A percentile compares a stretch with the other conserved stretches of the same genome.
Evolutionary conservation across 2,329 filamentous ascomycete species (phyloP).

Genomic region (Emydomyces testavorans): DNA sequence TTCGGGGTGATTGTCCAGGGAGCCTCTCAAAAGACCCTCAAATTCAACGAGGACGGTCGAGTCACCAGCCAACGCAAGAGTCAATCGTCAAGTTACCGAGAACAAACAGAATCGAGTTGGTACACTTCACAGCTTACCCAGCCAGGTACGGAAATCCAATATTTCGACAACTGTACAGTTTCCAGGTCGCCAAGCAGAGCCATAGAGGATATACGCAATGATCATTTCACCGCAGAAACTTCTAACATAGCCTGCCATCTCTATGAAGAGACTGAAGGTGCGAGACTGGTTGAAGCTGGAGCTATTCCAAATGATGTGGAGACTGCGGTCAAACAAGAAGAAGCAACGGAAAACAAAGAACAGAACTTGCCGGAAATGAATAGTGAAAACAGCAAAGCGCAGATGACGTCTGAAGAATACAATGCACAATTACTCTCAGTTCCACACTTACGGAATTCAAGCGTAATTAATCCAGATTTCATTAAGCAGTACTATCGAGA

Average conservation of each 20-base stretch:
- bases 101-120: constrained; percentile 72
- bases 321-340: neutral
- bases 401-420: constrained; percentile 82
- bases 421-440: constrained; percentile 76
- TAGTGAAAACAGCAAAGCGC: neutral
- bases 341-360: neutral
- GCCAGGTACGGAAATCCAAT: neutral
- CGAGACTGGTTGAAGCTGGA: neutral
- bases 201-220: neutral
- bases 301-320: neutral
- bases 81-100: constrained; percentile 55
- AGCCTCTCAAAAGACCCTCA: constrained; percentile 65
- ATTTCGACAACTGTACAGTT: neutral
- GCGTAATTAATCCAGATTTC: constrained; percentile 85
- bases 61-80: constrained; percentile 56
- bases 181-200: neutral
- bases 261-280: neutral
- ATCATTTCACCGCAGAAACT: neutral
- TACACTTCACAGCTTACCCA: constrained; percentile 59
- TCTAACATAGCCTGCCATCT: neutral
- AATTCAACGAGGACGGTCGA: constrained; percentile 47
- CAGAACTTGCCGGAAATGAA: neutral
- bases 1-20: constrained; percentile 82
- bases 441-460: constrained; percentile 74
- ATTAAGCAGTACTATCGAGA: constrained; percentile 91